Evolutionary conservation across 1,284 basidiomycete species (phyloP), one percentile per base, ranked within the genome.

Genomic region (Sanghuangporus baumii): DNA sequence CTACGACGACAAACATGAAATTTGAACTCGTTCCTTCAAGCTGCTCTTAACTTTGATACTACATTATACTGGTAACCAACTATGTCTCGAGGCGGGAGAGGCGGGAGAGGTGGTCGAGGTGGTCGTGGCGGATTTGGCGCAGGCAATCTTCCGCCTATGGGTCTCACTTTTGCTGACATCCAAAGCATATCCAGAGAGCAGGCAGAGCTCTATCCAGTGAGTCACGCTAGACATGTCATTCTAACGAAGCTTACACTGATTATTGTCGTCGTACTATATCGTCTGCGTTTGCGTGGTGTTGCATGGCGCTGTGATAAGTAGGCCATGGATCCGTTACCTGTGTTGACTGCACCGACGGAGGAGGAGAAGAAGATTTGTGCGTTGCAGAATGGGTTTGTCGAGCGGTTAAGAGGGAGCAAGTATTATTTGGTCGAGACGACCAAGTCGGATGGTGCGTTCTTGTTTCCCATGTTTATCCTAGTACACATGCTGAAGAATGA

Each of bases 191-290:
- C 88, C 20, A 76, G 87, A 63, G 90, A 92, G 72, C 86, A 80
- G 62, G 86, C 87, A 48, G 85, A 84, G 43, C 74, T 91, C 70
- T 93, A 91, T 76, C 90, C 90, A 60, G 89, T 91, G 78, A 74
- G 88, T 75, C 65, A 57, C 37, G 26, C 26, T 31, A 31, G 26
- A 7, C n/a, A 23, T 26, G 23, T 7, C 20, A 11, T 34, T 31
- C 48, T 4, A 3, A 51, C 7, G 20, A 26, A 31, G 2, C 26
- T 51, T 37, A 20, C 37, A 23, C 14, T 18, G 16, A 23, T 20
- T 6, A 23, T 34, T 31, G 9, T 18, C 60, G 50, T 48, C 56
- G 7, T 59, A 23, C 43, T 37, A n/a, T 36, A 11, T 6, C n/a
- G 20, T 31, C 5, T 4, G 26, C 3, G 26, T 31, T 31, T 26